A percentile compares a stretch with the other conserved stretches of the same genome.
phyloP scores from a whole-genome alignment of 768 basidiomycete genomes.

The Termitomyces sp. region DNA sequence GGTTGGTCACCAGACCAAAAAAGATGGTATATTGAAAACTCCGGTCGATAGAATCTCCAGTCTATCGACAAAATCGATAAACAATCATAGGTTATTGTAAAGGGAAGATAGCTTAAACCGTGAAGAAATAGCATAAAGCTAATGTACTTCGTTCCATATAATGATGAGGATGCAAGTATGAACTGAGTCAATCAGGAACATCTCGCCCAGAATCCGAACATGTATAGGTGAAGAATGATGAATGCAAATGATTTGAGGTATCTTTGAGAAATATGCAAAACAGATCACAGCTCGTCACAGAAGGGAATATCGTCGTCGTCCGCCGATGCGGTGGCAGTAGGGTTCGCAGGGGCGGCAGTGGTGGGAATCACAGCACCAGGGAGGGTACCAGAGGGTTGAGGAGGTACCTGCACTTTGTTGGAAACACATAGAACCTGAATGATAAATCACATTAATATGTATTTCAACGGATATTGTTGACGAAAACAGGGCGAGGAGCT shows the following conservation, averaged over 20 bases:
- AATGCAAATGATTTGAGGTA: slow-evolving; percentile 6
- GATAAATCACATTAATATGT: not conserved
- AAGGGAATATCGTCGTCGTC: slow-evolving; percentile 39
- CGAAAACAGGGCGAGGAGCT: not conserved
- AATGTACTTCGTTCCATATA: not conserved
- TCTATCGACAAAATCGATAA: slow-evolving; percentile 7
- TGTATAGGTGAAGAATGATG: not conserved
- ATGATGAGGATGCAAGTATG: not conserved
- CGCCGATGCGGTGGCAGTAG: slow-evolving; percentile 16
- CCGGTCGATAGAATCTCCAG: slow-evolving; percentile 3
- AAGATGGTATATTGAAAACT: slow-evolving; percentile 3
- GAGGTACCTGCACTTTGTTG: slow-evolving; percentile 34
- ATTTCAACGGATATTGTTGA: not conserved
- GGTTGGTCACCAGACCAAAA: slow-evolving; percentile 1
- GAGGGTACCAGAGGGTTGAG: slow-evolving; percentile 22
- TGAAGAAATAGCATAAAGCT: not conserved
- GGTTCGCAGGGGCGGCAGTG: slow-evolving; percentile 20
- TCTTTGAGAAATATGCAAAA: slow-evolving; percentile 1
- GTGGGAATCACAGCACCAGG: slow-evolving; percentile 26
- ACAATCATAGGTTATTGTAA: not conserved
- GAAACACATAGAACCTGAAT: slow-evolving; percentile 49
- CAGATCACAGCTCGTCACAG: slow-evolving; percentile 43
- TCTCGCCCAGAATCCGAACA: slow-evolving; percentile 3
- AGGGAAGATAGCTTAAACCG: not conserved
- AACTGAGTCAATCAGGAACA: slow-evolving; percentile 17